phyloP scores from a whole-genome alignment of 805 yeast species.

The Wickerhamiella australiensis region DNA sequence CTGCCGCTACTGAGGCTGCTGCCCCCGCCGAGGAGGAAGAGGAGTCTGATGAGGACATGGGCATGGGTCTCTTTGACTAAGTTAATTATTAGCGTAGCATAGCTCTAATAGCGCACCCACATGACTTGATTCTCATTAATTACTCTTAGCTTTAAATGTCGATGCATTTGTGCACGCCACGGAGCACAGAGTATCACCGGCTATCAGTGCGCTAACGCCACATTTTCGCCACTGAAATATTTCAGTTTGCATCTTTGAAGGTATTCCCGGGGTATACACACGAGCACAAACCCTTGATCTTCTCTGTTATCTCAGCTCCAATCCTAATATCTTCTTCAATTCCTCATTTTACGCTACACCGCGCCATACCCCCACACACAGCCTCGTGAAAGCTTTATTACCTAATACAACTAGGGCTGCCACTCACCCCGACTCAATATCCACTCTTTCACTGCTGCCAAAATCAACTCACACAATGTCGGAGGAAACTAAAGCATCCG shows the following conservation, averaged over 20 bases:
- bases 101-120: not conserved
- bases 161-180: no score
- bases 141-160: no score
- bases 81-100: constrained; percentile 14
- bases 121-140: not conserved
- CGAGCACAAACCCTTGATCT: no score
- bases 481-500: constrained; percentile 13
- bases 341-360: no score
- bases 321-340: no score
- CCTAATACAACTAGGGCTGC: not conserved
- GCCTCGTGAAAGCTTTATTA: no score
- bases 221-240: not conserved
- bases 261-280: no score
- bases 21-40: constrained; percentile 66
- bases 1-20: constrained; percentile 55
- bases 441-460: constrained; percentile 5
- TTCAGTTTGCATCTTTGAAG: not conserved
- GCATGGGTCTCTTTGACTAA: constrained; percentile 98
- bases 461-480: constrained; percentile 13
- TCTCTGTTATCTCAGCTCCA: no score
- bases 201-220: not conserved
- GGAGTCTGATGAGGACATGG: constrained; percentile 66
- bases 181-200: no score
- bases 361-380: no score
- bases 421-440: not conserved